Conservation (phyloP, 1,139 yeast genomes). For the Meyerozyma sp. region DNA sequence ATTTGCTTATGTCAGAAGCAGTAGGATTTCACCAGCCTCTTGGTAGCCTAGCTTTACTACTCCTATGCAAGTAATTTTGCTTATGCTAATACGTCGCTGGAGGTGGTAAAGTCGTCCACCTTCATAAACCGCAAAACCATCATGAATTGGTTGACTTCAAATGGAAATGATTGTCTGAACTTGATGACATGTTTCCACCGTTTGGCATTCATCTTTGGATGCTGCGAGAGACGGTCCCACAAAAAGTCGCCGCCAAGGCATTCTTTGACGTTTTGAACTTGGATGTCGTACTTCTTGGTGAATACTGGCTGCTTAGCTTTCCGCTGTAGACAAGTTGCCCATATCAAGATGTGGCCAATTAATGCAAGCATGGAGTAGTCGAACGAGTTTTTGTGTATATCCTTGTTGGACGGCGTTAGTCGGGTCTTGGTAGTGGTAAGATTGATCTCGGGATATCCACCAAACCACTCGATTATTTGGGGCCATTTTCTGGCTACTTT, state of each 20-base stretch:
- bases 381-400: conserved; percentile 31
- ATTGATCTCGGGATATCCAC: conserved; percentile 29
- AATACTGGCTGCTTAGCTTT: conserved; percentile 13
- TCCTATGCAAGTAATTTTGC: not conserved
- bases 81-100: not conserved
- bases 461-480: conserved; percentile 25
- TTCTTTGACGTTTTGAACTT: conserved; percentile 16
- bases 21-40: too few relatives aligned
- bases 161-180: conserved; percentile 33
- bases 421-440: conserved; percentile 30
- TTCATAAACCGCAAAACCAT: conserved; percentile 35
- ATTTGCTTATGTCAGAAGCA: too few relatives aligned
- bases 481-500: conserved; percentile 23
- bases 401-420: conserved; percentile 31
- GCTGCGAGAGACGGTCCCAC: conserved; percentile 39
- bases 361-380: conserved; percentile 37
- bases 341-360: conserved; percentile 37
- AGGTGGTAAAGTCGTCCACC: conserved; percentile 10
- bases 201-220: conserved; percentile 33
- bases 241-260: conserved; percentile 39
- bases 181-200: conserved; percentile 44
- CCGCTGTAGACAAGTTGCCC: conserved; percentile 30
- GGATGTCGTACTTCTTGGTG: conserved; percentile 17
- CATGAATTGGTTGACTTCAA: conserved; percentile 40
- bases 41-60: too few relatives aligned